Evolutionary conservation across 192 early-diverging fungal species (phyloP).

Genomic region (Jimgerdemannia lactiflua): DNA sequence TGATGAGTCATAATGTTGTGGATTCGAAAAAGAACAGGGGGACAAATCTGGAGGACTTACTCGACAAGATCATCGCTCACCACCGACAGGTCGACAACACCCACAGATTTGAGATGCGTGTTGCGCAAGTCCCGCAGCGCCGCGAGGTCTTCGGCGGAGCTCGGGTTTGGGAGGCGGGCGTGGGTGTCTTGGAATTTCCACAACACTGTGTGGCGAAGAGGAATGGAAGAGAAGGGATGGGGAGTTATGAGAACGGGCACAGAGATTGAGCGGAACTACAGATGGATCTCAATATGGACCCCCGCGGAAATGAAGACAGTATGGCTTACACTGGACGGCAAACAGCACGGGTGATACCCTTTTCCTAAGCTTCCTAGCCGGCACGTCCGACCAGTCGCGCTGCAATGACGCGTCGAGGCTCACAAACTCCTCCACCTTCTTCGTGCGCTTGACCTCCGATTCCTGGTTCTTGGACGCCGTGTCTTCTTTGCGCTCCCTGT

Average conservation of each 20-base stretch:
- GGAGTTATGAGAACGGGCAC: neutral
- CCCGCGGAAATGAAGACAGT: neutral
- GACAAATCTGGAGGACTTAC: conserved; percentile 23
- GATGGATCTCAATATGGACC: conserved; percentile 28
- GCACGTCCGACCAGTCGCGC: conserved; percentile 35
- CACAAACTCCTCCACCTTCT: conserved; percentile 32
- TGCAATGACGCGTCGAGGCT: conserved; percentile 35
- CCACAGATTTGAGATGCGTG: conserved; percentile 29
- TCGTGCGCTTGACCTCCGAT: conserved; percentile 24
- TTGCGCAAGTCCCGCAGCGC: conserved; percentile 14
- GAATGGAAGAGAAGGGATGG: neutral
- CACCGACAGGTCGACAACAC: conserved; percentile 18
- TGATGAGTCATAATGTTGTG: too few species aligned
- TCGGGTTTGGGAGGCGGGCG: conserved; percentile 4
- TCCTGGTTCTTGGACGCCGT: conserved; percentile 31
- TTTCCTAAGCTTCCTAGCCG: conserved; percentile 37
- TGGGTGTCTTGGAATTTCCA: conserved; percentile 30
- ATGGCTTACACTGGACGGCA: conserved; percentile 43
- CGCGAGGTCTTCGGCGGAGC: conserved; percentile 14
- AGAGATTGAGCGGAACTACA: conserved; percentile 1
- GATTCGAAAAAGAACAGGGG: neutral
- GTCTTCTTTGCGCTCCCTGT: conserved; percentile 21
- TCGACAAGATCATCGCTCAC: conserved; percentile 41
- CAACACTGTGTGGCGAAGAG: conserved; percentile 15
- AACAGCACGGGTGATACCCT: conserved; percentile 47